Evolutionary conservation across 2,329 filamentous ascomycete genomes (phyloP).

Genomic region (Fusarium veterinarium): DNA sequence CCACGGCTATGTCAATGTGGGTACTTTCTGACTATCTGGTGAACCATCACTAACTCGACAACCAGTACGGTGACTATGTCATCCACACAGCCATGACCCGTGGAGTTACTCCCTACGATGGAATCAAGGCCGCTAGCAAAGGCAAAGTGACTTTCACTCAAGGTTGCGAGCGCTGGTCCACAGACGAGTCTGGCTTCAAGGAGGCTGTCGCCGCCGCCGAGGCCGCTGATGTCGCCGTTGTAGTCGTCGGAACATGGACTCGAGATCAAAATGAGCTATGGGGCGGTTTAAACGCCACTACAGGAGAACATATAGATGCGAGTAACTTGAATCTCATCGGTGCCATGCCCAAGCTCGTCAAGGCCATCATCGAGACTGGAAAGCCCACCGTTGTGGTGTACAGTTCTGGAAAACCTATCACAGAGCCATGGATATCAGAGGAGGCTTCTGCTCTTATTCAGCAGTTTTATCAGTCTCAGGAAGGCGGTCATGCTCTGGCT

Average conservation of each 20-base stretch:
- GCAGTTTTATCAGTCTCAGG: conserved; percentile 79
- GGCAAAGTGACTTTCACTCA: conserved; percentile 73
- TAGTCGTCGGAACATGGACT: conserved; percentile 81
- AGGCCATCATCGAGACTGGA: conserved; percentile 74
- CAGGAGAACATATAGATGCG: conserved; percentile 78
- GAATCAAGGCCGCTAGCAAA: conserved; percentile 70
- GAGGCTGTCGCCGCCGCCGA: conserved; percentile 74
- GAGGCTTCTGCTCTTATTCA: conserved; percentile 74
- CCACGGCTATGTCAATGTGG: conserved; percentile 75
- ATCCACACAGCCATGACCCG: conserved; percentile 71
- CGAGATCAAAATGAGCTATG: conserved; percentile 79
- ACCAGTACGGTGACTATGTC: conserved; percentile 77
- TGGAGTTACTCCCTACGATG: conserved; percentile 77
- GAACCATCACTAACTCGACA: conserved; percentile 10
- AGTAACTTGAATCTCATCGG: conserved; percentile 74
- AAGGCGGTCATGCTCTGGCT: conserved; percentile 74
- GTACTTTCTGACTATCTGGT: conserved; percentile 36
- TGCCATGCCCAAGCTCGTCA: conserved; percentile 74
- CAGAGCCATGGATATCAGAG: conserved; percentile 77
- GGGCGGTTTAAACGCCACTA: conserved; percentile 77
- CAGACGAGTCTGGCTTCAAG: conserved; percentile 73
- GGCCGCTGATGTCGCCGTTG: conserved; percentile 76
- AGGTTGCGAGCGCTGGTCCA: conserved; percentile 80
- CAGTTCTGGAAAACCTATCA: conserved; percentile 77
- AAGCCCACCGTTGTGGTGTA: conserved; percentile 76